These are phyloP conservation scores for Auriscalpium orientale DNA, from an alignment of 768 basidiomycete species.

Conservation along the genomic window DNA sequence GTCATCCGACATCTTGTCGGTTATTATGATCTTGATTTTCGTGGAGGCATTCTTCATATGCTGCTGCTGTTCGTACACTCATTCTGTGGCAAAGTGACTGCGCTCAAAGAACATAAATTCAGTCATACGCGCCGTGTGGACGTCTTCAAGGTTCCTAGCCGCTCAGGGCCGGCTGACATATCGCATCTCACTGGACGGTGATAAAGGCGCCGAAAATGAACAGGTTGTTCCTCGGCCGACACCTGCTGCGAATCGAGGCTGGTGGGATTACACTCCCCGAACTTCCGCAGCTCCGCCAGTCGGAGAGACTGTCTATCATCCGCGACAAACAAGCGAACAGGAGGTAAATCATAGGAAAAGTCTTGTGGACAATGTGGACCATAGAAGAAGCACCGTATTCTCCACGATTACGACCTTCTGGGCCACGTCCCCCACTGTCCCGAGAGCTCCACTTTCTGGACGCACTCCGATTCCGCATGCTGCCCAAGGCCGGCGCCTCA, in stretches of 20 bases:
- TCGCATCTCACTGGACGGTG: background rate
- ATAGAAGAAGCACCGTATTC: background rate
- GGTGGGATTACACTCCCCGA: too few relatives aligned
- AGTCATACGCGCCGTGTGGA: background rate
- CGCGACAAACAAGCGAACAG: background rate
- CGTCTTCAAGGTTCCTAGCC: background rate
- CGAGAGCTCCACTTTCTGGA: background rate
- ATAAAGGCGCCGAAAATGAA: background rate
- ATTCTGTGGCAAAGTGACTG: background rate
- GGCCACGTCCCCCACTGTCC: background rate
- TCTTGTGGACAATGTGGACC: background rate
- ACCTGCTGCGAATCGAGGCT: background rate
- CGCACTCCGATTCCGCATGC: background rate
- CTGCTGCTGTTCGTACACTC: conserved; percentile 43
- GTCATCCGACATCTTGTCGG: conserved; percentile 30
- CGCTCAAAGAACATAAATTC: background rate
- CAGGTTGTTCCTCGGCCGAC: background rate
- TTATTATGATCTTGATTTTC: conserved; percentile 38
- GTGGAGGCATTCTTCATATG: conserved; percentile 51
- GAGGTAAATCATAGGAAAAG: background rate
- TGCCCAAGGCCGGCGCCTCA: background rate
- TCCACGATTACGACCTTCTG: background rate
- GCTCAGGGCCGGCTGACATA: background rate
- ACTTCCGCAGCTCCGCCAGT: background rate
- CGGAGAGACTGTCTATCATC: background rate